A percentile compares a stretch with the other conserved stretches of the same genome.
Evolutionary conservation across 1,284 basidiomycete genomes (phyloP).

Genomic region (Pseudozyma sp.): DNA sequence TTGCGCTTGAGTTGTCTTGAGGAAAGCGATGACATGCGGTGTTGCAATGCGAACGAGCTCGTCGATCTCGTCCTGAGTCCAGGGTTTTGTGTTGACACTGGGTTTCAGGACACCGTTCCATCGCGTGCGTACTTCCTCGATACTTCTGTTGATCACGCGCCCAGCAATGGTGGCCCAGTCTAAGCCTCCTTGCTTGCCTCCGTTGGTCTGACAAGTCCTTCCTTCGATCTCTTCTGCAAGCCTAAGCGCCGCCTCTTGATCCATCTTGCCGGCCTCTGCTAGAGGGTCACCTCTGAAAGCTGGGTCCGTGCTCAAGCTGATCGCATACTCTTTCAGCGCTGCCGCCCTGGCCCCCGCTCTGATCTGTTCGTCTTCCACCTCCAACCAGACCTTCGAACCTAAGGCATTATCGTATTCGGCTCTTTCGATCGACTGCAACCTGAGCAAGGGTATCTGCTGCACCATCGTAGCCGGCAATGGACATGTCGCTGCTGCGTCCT

Average conservation of each 20-base stretch:
- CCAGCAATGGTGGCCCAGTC: conserved; percentile 40
- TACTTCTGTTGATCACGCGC: conserved; percentile 22
- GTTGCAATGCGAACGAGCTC: conserved; percentile 20
- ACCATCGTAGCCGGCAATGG: conserved; percentile 30
- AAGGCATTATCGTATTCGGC: conserved; percentile 44
- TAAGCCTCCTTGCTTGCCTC: conserved; percentile 1
- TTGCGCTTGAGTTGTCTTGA: not conserved
- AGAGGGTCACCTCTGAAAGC: conserved; percentile 16
- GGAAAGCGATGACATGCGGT: conserved; percentile 14
- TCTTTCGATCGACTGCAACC: conserved; percentile 42
- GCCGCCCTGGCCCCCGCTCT: conserved; percentile 23
- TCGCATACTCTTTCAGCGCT: conserved; percentile 25
- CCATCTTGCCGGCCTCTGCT: conserved; percentile 25
- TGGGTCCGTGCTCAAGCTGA: conserved; percentile 17
- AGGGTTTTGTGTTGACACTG: conserved; percentile 24
- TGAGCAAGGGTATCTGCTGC: conserved; percentile 26
- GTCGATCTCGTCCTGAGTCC: conserved; percentile 21
- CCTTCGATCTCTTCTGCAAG: conserved; percentile 40
- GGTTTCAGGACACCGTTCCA: conserved; percentile 39
- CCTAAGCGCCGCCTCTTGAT: conserved; percentile 14
- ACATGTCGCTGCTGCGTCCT: conserved; percentile 18
- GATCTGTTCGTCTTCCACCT: conserved; percentile 32
- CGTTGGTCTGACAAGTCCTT: no score
- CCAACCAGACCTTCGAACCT: conserved; percentile 27
- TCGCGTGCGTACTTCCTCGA: conserved; percentile 37